Evolutionary conservation across 2,329 filamentous ascomycete genomes (phyloP).

Genomic region (Plectosphaerella cucumerina): DNA sequence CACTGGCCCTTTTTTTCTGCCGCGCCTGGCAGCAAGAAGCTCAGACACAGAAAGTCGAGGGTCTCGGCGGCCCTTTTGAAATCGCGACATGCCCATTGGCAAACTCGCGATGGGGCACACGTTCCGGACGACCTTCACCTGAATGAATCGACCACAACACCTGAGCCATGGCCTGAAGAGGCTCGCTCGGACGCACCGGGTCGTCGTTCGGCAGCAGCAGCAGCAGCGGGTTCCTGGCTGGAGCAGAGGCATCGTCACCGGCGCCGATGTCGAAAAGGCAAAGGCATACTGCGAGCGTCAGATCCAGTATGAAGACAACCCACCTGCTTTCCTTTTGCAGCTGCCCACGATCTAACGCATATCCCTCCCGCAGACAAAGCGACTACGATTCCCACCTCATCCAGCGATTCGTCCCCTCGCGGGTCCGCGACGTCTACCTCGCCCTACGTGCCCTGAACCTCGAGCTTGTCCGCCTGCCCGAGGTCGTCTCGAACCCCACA

Average conservation of each 20-base stretch:
- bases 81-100: conserved; percentile 1
- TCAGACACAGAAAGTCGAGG: no score
- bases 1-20: no score
- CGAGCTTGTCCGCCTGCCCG: conserved; percentile 84
- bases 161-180: conserved; percentile 32
- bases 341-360: not conserved
- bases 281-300: conserved; percentile 51
- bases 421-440: conserved; percentile 77
- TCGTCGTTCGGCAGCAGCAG: not conserved
- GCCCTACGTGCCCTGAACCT: conserved; percentile 90
- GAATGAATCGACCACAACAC: conserved; percentile 35
- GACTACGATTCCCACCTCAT: conserved; percentile 87
- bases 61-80: conserved; percentile 8
- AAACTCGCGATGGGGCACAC: conserved; percentile 11
- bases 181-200: conserved; percentile 21
- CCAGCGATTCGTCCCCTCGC: conserved; percentile 74
- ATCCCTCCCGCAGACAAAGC: conserved; percentile 58
- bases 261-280: conserved; percentile 48
- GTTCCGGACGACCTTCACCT: conserved; percentile 12
- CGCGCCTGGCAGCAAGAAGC: no score
- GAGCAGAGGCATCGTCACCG: conserved; percentile 34
- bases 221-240: not conserved
- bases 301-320: conserved; percentile 34
- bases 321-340: not conserved
- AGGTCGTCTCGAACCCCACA: conserved; percentile 81